phyloP scores from a whole-genome alignment of 306 rosid species.

The Pyrus bretschneideri region DNA sequence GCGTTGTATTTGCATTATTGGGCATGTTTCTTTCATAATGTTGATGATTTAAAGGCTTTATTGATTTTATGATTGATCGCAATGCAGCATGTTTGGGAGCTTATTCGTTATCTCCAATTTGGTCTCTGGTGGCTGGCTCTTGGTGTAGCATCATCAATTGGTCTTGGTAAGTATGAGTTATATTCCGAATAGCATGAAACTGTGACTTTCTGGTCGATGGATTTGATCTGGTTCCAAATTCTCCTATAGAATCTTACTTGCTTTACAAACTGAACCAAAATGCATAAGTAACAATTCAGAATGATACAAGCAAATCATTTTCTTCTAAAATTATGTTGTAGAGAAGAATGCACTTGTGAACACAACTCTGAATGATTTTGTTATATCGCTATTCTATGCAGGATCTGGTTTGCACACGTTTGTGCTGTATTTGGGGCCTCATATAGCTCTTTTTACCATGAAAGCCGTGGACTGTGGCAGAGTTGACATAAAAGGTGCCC shows the following conservation, averaged over 20 bases:
- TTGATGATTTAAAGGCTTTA: background rate
- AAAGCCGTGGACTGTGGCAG: slow-evolving; percentile 11
- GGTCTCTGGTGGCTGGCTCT: slow-evolving; percentile 15
- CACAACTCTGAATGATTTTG: background rate
- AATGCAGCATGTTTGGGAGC: slow-evolving; percentile 6
- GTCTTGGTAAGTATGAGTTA: slow-evolving; percentile 1
- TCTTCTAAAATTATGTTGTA: background rate
- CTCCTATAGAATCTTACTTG: background rate
- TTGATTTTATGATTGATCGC: background rate
- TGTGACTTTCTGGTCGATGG: background rate
- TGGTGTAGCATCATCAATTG: slow-evolving; percentile 15
- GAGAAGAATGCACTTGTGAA: background rate
- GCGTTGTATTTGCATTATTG: background rate
- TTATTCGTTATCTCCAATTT: background rate
- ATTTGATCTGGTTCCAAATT: background rate
- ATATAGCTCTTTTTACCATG: slow-evolving; percentile 14
- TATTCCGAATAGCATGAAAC: background rate
- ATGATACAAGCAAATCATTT: background rate
- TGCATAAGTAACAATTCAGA: background rate
- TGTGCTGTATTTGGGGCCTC: slow-evolving; percentile 17
- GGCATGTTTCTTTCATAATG: background rate
- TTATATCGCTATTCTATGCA: background rate
- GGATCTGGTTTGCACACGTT: slow-evolving; percentile 19
- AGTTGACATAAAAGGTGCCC: slow-evolving; percentile 47
- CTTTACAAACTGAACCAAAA: background rate